These are phyloP conservation scores for Calamus simplicifolius DNA, from an alignment of 176 grass and related monocot species.

Conservation along the genomic window DNA sequence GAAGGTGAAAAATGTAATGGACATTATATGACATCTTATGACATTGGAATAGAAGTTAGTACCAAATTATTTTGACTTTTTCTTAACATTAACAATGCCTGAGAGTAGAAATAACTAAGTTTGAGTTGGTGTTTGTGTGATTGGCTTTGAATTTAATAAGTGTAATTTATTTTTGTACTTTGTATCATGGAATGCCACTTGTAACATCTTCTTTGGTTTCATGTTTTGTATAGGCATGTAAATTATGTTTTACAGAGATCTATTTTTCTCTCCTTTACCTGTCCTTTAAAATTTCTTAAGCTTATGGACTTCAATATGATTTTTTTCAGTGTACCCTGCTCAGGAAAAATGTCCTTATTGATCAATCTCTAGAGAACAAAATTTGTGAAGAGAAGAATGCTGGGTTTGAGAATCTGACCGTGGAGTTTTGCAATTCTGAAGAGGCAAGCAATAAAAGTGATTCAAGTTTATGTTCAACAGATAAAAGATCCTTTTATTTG, in stretches of 20 bases:
- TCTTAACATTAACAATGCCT: no score
- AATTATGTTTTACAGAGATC: background rate
- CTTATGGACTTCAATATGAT: slow-evolving; percentile 91
- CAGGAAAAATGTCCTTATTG: slow-evolving; percentile 62
- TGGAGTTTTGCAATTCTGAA: background rate
- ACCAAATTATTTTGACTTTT: no score
- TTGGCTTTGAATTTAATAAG: no score
- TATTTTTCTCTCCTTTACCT: slow-evolving; percentile 13
- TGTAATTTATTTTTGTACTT: no score
- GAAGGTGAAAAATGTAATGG: no score
- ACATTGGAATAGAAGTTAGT: no score
- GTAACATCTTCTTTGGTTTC: no score
- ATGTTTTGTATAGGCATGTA: no score
- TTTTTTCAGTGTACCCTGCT: slow-evolving; percentile 81
- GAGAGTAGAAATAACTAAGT: no score
- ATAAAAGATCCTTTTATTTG: slow-evolving; percentile 4
- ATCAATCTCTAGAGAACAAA: slow-evolving; percentile 19
- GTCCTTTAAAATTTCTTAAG: slow-evolving; percentile 31
- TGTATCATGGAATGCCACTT: no score
- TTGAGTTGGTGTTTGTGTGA: no score
- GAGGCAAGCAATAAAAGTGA: background rate
- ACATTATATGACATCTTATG: no score
- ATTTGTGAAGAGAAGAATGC: slow-evolving; percentile 20
- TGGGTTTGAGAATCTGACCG: slow-evolving; percentile 8
- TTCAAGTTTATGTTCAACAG: slow-evolving; percentile 4